phyloP scores from a whole-genome alignment of 139 green algal species.

The Microglena sp. region DNA sequence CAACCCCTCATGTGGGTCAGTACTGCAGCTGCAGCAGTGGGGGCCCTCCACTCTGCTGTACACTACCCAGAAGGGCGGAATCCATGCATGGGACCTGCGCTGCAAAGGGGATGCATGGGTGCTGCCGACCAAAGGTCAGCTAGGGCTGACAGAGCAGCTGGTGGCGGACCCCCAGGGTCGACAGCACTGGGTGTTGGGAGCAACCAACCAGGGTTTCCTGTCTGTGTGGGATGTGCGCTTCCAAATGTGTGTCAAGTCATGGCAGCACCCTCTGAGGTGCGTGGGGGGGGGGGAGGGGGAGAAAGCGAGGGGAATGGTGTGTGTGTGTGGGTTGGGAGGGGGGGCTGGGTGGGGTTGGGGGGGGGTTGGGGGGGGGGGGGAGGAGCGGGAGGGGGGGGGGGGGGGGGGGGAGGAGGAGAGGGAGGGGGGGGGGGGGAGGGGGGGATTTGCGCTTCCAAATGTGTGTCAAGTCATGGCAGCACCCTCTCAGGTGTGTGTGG shows the following conservation, averaged over 20 bases:
- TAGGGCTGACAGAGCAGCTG: conserved; percentile 46
- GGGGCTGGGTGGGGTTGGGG: background rate
- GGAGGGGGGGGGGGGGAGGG: no score
- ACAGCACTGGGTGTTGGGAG: conserved; percentile 30
- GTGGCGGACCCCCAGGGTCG: conserved; percentile 24
- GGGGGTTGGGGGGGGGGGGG: background rate
- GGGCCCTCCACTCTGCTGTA: conserved; percentile 52
- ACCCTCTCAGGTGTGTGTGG: conserved; percentile 18
- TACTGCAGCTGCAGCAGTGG: conserved; percentile 53
- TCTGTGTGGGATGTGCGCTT: conserved; percentile 78
- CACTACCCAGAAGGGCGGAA: conserved; percentile 50
- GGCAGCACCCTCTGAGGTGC: conserved; percentile 32
- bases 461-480: conserved; percentile 30
- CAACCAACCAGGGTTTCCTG: conserved; percentile 46
- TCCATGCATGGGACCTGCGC: conserved; percentile 69
- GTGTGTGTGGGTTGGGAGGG: background rate
- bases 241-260: conserved; percentile 32
- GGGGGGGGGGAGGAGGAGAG: background rate
- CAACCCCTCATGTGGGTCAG: conserved; percentile 25
- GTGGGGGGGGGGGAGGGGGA: background rate
- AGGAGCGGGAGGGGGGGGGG: background rate
- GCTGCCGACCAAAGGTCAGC: conserved; percentile 23
- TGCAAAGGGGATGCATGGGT: conserved; percentile 43
- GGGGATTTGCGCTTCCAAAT: conserved; percentile 73
- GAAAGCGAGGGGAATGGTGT: background rate